phyloP scores from a whole-genome alignment of 2,329 filamentous ascomycete species.

The Aspergillus pseudotamarii region DNA sequence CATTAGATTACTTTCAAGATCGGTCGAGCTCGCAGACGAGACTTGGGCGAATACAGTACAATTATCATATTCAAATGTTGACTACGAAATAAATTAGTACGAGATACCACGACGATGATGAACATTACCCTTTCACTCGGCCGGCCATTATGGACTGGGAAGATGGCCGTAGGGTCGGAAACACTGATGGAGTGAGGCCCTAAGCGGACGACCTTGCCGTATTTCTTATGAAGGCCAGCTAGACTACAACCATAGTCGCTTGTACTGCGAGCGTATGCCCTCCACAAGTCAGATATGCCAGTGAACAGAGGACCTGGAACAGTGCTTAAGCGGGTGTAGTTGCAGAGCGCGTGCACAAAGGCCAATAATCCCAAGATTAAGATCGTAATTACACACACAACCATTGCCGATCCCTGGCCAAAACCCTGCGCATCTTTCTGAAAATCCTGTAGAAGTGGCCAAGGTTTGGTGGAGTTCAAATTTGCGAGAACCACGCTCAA shows the following conservation, averaged over 20 bases:
- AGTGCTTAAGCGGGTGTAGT: constrained; percentile 16
- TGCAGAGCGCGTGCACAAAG: constrained; percentile 14
- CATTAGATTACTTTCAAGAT: not conserved
- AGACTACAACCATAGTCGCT: constrained; percentile 12
- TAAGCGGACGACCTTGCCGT: constrained; percentile 22
- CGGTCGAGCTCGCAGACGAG: too few relatives aligned
- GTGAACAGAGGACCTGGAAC: constrained; percentile 21
- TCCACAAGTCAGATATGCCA: constrained; percentile 17
- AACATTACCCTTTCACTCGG: constrained; percentile 4
- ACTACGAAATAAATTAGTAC: not conserved
- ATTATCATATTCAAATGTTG: not conserved
- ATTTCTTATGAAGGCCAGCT: constrained; percentile 14
- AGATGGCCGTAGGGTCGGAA: constrained; percentile 14
- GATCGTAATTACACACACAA: constrained; percentile 11
- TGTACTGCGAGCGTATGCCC: constrained; percentile 3
- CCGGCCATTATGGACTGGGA: not conserved
- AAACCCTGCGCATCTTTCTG: not conserved
- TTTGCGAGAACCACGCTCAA: not conserved
- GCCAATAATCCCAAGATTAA: constrained; percentile 1
- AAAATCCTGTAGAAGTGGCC: not conserved
- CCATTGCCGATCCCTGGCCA: constrained; percentile 9
- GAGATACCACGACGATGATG: not conserved
- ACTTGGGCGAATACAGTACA: not conserved
- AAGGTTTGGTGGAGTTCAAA: not conserved
- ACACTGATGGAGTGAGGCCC: constrained; percentile 20